Base-by-base conservation (phyloP, 129 eudicot species). In the Kitagawia praeruptora region DNA sequence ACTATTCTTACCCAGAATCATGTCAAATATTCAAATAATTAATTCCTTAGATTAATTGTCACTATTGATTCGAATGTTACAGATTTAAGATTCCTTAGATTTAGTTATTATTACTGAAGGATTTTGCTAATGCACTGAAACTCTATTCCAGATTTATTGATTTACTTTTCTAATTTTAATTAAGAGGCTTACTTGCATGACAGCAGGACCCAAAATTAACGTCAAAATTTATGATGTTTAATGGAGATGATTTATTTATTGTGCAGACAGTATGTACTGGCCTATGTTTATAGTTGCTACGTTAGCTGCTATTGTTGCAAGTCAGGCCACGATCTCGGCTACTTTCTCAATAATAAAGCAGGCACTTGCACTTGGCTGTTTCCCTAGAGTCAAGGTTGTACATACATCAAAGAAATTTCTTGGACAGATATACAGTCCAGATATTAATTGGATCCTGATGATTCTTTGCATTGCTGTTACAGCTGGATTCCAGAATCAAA, bases 281-380 rank as follows among this genome's bases (percentile, higher is more conserved):
- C 98, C 98, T 44, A 80, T 88, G 81, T 88, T 93, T 81, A 80
- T 89, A 77, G 77, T 93, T 74, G 98, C 98, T 8, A 93, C 96
- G 74, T 70, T 93, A 79, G 95, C 98, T 72, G 98, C 98, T 37
- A 82, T 91, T 75, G 96, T 93, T 82, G 98, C 97, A 48, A 93
- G 98, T 82, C 98, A 93, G 70, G 98, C 98, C 63, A 93, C 96
- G 10, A 93, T 93, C 84, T 88, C 98, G 44, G 98, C 96, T 39
- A 89, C 98, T 25, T 93, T 93, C 84, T 91, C 98, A 23, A 89
- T 93, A 49, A 93, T 93, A 39, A 91, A 89, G 83, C 98, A 93
- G 80, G 96, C 97, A 41, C 83, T 88, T 82, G 93, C 97, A 40
- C 93, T 88, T 37, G 98, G 98, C 63, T 93, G 98, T 83, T 93